Base-by-base conservation (phyloP, 1,139 yeast species). In the Pichia sp. region DNA sequence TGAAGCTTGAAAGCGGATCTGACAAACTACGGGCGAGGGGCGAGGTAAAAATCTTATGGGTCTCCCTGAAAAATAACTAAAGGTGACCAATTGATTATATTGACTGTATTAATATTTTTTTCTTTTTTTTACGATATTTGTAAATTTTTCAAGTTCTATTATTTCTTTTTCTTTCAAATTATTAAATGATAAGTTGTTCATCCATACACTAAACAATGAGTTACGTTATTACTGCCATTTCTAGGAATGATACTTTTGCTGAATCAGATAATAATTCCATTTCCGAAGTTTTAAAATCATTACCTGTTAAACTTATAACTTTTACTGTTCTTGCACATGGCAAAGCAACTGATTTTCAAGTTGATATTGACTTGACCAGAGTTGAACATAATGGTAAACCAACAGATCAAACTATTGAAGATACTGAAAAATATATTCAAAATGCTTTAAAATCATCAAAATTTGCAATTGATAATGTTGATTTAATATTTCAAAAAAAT, bases 401-500 rank as follows among this genome's bases (percentile, higher is more conserved):
- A 18, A 45, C 44, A 5, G 52, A 48, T 5, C 34, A 40, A 9
- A 44, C 48, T 18, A 45, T 60, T 8, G 48, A 48, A 7, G 46
- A 55, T 36, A 51, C 62, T 45, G 66, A 58, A 45, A 47, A 41
- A 4, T 55, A 50, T 31, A 60, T 63, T 38, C 51, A 46, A 30
- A 60, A 53, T 31, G 57, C 51, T 28, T 55, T 64, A 35, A 58
- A 55, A 42, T 61, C 53, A 34, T 54, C 49, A 31, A 51, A 39
- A 5, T 40, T 53, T 4, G 46, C 51, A 4, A 38, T 50, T 26
- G 30, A 33, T 2, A 59, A 57, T 28, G 65, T 73, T 11, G 83
- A 80, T 54, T 56, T 79, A 11, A 63, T 78, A 11, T 66, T 78
- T 18, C 85, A 79, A 58, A 54, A 53, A 40, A 65, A 67, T 40